These are phyloP conservation scores for Knoxdaviesia proteae DNA, from an alignment of 2,329 filamentous ascomycete species.

Conservation along the genomic window DNA sequence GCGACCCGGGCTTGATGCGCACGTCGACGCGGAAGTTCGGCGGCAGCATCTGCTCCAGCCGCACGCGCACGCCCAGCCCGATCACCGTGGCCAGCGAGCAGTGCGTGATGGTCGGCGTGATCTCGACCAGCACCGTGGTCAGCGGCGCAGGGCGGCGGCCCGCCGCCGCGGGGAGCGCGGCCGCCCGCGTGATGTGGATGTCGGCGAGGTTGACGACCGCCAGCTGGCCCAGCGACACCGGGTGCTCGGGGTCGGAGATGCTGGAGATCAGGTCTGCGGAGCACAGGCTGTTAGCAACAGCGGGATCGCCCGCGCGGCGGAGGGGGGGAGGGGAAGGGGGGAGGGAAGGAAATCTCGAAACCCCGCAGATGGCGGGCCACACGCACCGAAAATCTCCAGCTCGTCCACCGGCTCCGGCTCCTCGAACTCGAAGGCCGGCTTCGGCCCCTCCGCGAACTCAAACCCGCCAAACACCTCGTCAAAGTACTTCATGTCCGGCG, in stretches of 20 bases:
- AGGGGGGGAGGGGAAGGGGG: slow-evolving; percentile 5
- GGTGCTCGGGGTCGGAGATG: slow-evolving; percentile 93
- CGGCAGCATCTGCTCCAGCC: slow-evolving; percentile 76
- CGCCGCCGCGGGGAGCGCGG: slow-evolving; percentile 12
- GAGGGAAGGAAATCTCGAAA: background rate
- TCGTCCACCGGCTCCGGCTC: slow-evolving; percentile 65
- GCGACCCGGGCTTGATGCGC: slow-evolving; percentile 86
- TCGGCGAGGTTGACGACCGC: slow-evolving; percentile 93
- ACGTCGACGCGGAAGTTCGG: slow-evolving; percentile 86
- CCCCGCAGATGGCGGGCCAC: background rate
- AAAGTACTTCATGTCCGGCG: slow-evolving; percentile 25
- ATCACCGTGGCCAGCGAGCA: slow-evolving; percentile 94
- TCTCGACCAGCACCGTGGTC: slow-evolving; percentile 62
- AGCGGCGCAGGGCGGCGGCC: slow-evolving; percentile 22
- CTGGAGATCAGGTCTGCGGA: slow-evolving; percentile 68
- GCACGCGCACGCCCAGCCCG: slow-evolving; percentile 75
- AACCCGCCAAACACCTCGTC: slow-evolving; percentile 16
- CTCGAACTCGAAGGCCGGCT: too few relatives aligned
- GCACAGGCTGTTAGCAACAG: too few relatives aligned
- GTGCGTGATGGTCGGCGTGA: slow-evolving; percentile 93
- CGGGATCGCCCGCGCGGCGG: background rate
- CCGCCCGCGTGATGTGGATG: slow-evolving; percentile 48
- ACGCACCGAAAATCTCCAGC: slow-evolving; percentile 81
- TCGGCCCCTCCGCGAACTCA: too few relatives aligned
- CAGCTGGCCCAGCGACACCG: slow-evolving; percentile 76